phyloP scores from a whole-genome alignment of 2,329 filamentous ascomycete genomes.

The Colletotrichum tofieldiae region DNA sequence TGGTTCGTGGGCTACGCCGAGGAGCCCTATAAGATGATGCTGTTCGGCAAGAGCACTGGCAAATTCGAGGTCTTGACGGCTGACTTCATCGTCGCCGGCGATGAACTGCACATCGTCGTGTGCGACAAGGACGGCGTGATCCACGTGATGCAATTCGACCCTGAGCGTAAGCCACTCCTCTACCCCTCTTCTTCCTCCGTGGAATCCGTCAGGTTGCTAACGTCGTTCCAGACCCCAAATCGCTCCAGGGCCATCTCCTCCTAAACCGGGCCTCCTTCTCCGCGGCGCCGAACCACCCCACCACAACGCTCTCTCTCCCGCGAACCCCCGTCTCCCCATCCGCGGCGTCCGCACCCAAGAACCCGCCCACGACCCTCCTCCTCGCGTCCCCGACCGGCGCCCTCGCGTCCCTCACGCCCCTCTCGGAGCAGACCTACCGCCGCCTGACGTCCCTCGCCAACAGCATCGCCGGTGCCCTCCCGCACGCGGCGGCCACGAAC shows the following conservation, averaged over 20 bases:
- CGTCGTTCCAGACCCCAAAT: conserved; percentile 82
- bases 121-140: conserved; percentile 89
- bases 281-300: conserved; percentile 83
- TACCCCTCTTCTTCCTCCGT: not conserved
- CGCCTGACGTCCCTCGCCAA: conserved; percentile 86
- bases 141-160: conserved; percentile 93
- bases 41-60: conserved; percentile 89
- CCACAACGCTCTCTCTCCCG: conserved; percentile 82
- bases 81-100: conserved; percentile 90
- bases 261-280: conserved; percentile 92
- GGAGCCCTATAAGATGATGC: conserved; percentile 94
- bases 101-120: conserved; percentile 85
- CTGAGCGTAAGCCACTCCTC: conserved; percentile 79
- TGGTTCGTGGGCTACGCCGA: conserved; percentile 98
- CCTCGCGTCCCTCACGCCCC: conserved; percentile 81
- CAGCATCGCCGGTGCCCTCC: conserved; percentile 83
- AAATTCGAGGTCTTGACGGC: conserved; percentile 84
- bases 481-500: conserved; percentile 86
- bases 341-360: conserved; percentile 48
- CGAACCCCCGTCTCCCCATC: conserved; percentile 61
- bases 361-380: conserved; percentile 68
- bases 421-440: conserved; percentile 86
- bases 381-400: conserved; percentile 83
- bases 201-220: conserved; percentile 46
- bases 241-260: conserved; percentile 88